Base-by-base conservation (phyloP, 2,329 filamentous ascomycete species). In the Endothia cerciana region DNA sequence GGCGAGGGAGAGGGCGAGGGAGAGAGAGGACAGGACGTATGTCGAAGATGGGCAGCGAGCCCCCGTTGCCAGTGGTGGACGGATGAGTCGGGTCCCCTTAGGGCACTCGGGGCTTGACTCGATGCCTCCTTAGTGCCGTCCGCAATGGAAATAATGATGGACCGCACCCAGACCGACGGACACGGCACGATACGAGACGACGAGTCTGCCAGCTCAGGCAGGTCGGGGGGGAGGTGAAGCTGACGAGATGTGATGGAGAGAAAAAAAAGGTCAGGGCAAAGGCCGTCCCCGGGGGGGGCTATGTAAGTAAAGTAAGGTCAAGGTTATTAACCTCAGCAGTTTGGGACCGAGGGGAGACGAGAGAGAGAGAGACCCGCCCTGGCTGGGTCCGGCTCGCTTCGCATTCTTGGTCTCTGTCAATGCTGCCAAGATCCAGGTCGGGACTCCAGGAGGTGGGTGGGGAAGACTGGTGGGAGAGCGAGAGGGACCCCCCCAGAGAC, bases 101-200 rank as follows among this genome's bases (percentile, higher is more conserved):
- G 19, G 51, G 51, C 17, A n/a, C 51, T 55, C 22, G 22, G 28
- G 51, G 36, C 30, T 36, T 55, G 51, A 36, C 28, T 55, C 51
- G 51, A 36, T 33, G 51, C 30, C 30, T 36, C 30, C 28, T 36
- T 55, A 55, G 51, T 36, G 15, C 30, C 28, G 5, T 55, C 51
- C 28, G 51, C 30, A 15, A 11, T 55, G 17, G 17, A 6, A 28
- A 28, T 28, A 55, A 36, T 55, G 51, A 36, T 13, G 51, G 51
- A 2, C 51, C 30, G 51, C 51, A 36, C 15, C 4, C 28, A 36
- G 19, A 33, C 10, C 17, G 13, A 36, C 19, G 28, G 30, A 28
- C 30, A 36, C 30, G 51, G 51, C 17, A 55, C 51, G 30, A 55
- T 36, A 55, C 51, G 51, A 55, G 51, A 36, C 15, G 51, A 55